phyloP scores from a whole-genome alignment of 345 rosid genomes.

The rapeseed (Brassica napus) region DNA sequence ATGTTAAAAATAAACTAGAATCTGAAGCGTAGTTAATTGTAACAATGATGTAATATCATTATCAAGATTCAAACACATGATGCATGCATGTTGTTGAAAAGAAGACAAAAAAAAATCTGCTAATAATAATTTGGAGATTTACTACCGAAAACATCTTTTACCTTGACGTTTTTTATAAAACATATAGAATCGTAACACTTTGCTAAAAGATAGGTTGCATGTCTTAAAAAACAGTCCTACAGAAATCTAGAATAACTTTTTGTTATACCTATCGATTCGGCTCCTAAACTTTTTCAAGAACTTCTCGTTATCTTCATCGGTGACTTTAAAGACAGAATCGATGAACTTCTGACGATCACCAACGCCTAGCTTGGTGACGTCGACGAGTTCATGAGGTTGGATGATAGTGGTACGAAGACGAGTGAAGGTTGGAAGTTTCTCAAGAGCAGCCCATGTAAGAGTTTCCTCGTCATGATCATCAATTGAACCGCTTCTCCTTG shows the following conservation, averaged over 20 bases:
- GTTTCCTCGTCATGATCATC: slow-evolving; percentile 80
- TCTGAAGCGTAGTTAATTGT: neutral
- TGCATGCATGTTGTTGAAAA: neutral
- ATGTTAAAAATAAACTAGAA: neutral
- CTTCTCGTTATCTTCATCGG: slow-evolving; percentile 85
- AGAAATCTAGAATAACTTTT: neutral
- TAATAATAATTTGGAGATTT: neutral
- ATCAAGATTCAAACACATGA: neutral
- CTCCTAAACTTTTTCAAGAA: slow-evolving; percentile 75
- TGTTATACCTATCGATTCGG: slow-evolving; percentile 69
- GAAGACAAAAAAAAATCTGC: neutral
- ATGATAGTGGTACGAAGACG: slow-evolving; percentile 75
- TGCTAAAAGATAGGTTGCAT: neutral
- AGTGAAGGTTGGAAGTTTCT: slow-evolving; percentile 76
- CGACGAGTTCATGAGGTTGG: slow-evolving; percentile 52
- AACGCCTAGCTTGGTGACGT: slow-evolving; percentile 67
- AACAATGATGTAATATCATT: neutral
- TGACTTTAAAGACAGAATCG: slow-evolving; percentile 67
- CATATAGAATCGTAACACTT: neutral
- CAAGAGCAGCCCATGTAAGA: slow-evolving; percentile 93
- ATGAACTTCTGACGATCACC: slow-evolving; percentile 75
- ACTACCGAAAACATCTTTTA: neutral
- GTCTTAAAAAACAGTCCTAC: neutral
- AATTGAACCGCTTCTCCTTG: slow-evolving; percentile 46
- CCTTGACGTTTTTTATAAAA: neutral